Evolutionary conservation across 345 rosid species (phyloP).

Genomic region (Anacardium occidentale): DNA sequence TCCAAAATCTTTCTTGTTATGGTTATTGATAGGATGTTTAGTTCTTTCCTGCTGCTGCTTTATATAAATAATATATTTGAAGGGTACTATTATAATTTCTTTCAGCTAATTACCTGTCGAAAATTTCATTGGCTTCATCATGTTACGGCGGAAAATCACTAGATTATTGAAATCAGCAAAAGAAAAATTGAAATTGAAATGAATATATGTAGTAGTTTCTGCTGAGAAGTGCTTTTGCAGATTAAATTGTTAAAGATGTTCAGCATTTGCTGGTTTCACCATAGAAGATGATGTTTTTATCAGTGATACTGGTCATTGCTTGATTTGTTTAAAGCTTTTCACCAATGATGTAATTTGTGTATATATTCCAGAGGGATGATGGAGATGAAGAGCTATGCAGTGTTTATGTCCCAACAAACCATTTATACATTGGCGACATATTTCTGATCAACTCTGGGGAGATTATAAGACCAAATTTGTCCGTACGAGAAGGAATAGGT

Average conservation of each 20-base stretch:
- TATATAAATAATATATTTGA: not conserved
- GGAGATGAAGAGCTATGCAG: slow-evolving; percentile 88
- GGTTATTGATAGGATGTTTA: not conserved
- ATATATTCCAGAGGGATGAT: slow-evolving; percentile 52
- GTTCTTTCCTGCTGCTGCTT: not conserved
- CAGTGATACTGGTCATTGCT: not conserved
- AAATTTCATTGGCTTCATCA: slow-evolving; percentile 1
- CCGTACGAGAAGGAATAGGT: slow-evolving; percentile 95
- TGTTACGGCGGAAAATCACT: not conserved
- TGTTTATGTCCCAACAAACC: slow-evolving; percentile 84
- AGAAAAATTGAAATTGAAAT: not conserved
- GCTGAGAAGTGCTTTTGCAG: not conserved
- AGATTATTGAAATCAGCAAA: not conserved
- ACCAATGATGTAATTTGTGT: slow-evolving; percentile 9
- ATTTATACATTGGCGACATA: slow-evolving; percentile 76
- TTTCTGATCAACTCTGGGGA: slow-evolving; percentile 79
- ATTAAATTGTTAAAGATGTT: not conserved
- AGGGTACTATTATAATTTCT: not conserved
- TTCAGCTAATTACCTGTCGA: not conserved
- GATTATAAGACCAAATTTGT: slow-evolving; percentile 78
- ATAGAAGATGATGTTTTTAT: slow-evolving; percentile 1
- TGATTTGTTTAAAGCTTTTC: slow-evolving; percentile 1
- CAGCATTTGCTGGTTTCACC: not conserved
- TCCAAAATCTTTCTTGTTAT: not conserved
- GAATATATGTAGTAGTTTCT: not conserved